A percentile compares a stretch with the other conserved stretches of the same genome.
These are phyloP conservation scores for Penicillium sp. DNA, from an alignment of 2,329 filamentous ascomycete species.

Conservation along the genomic window DNA sequence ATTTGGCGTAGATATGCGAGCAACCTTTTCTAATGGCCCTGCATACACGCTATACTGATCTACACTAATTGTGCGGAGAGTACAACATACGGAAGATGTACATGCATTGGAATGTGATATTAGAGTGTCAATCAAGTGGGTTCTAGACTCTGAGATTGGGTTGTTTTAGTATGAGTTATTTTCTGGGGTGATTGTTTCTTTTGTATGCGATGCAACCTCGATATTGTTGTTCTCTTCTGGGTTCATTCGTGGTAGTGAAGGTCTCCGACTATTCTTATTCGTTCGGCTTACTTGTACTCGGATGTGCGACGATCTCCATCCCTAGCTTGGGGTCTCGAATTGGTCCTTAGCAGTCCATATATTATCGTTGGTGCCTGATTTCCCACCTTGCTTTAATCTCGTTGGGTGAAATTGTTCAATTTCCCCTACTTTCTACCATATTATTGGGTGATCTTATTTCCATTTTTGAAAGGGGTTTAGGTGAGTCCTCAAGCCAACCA, in stretches of 20 bases:
- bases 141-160: not conserved
- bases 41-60: not conserved
- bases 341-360: not conserved
- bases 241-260: not conserved
- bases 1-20: not conserved
- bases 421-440: not conserved
- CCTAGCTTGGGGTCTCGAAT: not conserved
- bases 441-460: not conserved
- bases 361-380: not conserved
- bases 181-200: not conserved
- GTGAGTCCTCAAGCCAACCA: not conserved
- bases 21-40: not conserved
- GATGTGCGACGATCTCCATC: slow-evolving; percentile 5
- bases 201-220: not conserved
- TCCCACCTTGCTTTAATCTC: not conserved
- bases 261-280: not conserved
- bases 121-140: not conserved
- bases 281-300: not conserved
- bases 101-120: slow-evolving; percentile 27
- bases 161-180: not conserved
- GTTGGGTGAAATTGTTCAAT: not conserved
- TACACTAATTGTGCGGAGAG: not conserved
- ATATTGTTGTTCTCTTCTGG: not conserved
- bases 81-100: not conserved
- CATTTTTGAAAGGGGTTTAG: not conserved